Evolutionary conservation across 805 yeast genomes (phyloP), one percentile per base, ranked within the genome.

Genomic region (Ogataea henricii): DNA sequence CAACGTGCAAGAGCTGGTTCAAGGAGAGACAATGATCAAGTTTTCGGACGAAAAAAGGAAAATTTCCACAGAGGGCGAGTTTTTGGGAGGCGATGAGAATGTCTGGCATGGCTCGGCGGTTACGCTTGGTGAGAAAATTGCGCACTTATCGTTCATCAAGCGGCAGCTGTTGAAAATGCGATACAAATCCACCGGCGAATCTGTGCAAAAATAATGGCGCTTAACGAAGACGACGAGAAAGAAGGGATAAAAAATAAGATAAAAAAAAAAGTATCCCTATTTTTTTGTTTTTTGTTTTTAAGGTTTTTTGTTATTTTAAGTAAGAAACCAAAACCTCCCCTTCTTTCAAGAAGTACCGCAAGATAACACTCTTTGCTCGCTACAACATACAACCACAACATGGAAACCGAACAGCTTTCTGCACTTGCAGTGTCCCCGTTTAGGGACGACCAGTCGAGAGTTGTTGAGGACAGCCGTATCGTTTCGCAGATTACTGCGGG

Each of bases 71-170:
- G 77, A 73, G 53, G 40, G 45, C 5, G 65, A 67, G 29, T 40
- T 62, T 7, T 43, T 70, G 9, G 56, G 68, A 2, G 68, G 68
- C 17, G 50, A 48, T 2, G 54, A 52, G 3, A 48, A 54, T 23
- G 49, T 49, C 2, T 69, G 73, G 71, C 58, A 48, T 6, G 63
- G 65, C 1, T 43, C 53, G 6, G 60, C 64, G 20, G 40, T 44
- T 12, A 54, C 57, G 8, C 49, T 54, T 3, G 49, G 61, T 0
- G 68, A 65, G 21, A 69, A 68, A 48, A 61, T 67, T 26, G 56
- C 63, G 8, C 72, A 68, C 48, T 49, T 63, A 29, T 62, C 68
- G 3, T 66, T 53, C 29, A 57, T 67, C 21, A 63, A 59, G 37
- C 52, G 57, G 36, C 42, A 39, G 23, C 6, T 39, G 23, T n/a